Evolutionary conservation across 1,284 basidiomycete genomes (phyloP).

Genomic region (Tremellales sp.): DNA sequence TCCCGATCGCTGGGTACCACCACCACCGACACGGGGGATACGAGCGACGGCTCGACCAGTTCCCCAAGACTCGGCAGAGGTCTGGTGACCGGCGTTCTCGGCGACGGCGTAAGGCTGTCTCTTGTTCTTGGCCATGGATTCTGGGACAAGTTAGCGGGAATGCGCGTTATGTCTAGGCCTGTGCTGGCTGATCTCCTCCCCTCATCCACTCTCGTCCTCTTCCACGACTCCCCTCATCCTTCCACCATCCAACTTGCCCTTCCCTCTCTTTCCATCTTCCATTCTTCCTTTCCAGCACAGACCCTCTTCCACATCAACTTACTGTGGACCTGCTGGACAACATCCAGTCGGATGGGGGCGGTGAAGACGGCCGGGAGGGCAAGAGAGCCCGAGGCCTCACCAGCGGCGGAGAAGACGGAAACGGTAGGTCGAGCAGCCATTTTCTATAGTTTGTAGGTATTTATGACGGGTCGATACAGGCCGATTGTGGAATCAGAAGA

Average conservation of each 20-base stretch:
- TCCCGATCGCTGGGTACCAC: conserved; percentile 97
- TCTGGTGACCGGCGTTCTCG: conserved; percentile 98
- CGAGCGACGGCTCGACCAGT: conserved; percentile 99
- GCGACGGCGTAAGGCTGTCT: conserved; percentile 96
- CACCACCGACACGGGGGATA: conserved; percentile 99
- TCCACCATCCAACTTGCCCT: background rate
- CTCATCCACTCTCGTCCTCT: background rate
- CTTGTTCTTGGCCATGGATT: conserved; percentile 98
- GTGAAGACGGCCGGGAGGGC: conserved; percentile 95
- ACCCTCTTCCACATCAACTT: conserved; percentile 49
- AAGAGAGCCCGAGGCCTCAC: conserved; percentile 83
- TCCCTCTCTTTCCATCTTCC: conserved; percentile 2
- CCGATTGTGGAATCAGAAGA: too few relatives aligned
- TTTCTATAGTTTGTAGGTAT: conserved; percentile 22
- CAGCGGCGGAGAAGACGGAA: conserved; percentile 68
- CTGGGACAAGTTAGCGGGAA: conserved; percentile 50
- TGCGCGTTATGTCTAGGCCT: background rate
- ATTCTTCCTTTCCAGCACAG: conserved; percentile 1
- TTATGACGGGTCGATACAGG: conserved; percentile 1
- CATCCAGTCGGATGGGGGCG: conserved; percentile 97
- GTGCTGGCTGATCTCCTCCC: background rate
- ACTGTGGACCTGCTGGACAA: conserved; percentile 98
- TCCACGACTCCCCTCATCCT: background rate
- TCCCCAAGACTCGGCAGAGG: conserved; percentile 94
- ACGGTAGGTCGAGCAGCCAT: conserved; percentile 91